Percentiles rank a stretch among this genome's conserved stretches.
Evolutionary conservation across 1,284 basidiomycete genomes (phyloP).

Genomic region (Macrocystidia cucumis): DNA sequence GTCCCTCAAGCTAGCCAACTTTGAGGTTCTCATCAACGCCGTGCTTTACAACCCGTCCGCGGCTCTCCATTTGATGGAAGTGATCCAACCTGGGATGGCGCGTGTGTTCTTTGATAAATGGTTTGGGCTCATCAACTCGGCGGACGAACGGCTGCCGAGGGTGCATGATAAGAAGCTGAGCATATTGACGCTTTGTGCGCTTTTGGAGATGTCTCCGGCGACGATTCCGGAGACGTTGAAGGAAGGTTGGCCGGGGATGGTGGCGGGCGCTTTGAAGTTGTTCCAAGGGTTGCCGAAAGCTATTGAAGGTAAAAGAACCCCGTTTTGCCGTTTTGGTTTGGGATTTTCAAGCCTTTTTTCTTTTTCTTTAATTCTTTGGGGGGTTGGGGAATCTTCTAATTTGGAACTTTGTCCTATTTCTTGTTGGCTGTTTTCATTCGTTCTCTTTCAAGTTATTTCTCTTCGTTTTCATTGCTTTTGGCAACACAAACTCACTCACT

Average conservation of each 20-base stretch:
- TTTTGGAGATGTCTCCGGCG: conserved; percentile 60
- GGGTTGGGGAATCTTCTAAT: too few relatives aligned
- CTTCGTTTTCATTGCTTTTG: too few relatives aligned
- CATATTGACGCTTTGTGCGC: conserved; percentile 66
- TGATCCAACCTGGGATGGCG: conserved; percentile 45
- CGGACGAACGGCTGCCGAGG: conserved; percentile 56
- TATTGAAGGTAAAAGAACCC: conserved; percentile 56
- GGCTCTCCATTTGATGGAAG: conserved; percentile 71
- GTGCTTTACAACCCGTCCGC: conserved; percentile 82
- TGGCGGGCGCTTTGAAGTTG: conserved; percentile 58
- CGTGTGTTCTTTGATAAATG: conserved; percentile 75
- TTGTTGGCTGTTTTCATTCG: too few relatives aligned
- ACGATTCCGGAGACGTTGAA: conserved; percentile 50
- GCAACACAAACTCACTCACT: too few relatives aligned
- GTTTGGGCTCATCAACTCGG: conserved; percentile 67
- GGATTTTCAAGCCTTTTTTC: background rate
- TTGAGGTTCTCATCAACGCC: conserved; percentile 78
- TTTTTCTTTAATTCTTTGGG: conserved; percentile 7
- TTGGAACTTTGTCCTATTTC: too few relatives aligned
- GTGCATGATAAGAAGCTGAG: conserved; percentile 90
- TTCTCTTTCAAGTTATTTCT: too few relatives aligned
- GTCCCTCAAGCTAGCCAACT: conserved; percentile 67
- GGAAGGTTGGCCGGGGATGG: conserved; percentile 69
- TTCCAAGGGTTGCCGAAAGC: conserved; percentile 75
- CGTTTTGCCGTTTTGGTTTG: conserved; percentile 11